Evolutionary conservation across 2,329 filamentous ascomycete genomes (phyloP), one percentile per base, ranked within the genome.

Genomic region (Beauveria medogensis): DNA sequence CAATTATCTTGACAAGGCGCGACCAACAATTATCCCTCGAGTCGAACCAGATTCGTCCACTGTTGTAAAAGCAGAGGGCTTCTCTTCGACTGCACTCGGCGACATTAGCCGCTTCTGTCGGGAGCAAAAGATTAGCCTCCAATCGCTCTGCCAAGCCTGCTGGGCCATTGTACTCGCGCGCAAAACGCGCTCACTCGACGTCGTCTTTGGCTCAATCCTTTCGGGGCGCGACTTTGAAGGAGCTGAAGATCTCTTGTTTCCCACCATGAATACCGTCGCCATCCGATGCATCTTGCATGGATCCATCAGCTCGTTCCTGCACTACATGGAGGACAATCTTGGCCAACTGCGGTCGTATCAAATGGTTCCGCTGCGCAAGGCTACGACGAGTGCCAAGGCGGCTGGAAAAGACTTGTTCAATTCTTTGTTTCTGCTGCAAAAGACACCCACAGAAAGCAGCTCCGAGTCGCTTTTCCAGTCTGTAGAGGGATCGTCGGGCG

Each of bases 181-280:
- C 0, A 79, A 84, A 52, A 78, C 82, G 1, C 74, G 78, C 3
- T 82, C 82, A 0, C 80, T 95, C 0, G 92, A 96, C 65, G 82
- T 96, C 4, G 81, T 85, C 0, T 96, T 94, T 69, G 93, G 93
- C 1, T 83, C 90, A 0, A 88, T 97, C 1, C 78, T 96, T 14
- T 92, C 91, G 0, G 92, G 93, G 18, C 83, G 93, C n/a, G 90
- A 94, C 61, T 85, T 84, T 10, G 86, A 89, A 51, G 81, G 83
- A 18, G 82, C 85, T 0, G 82, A 89, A 48, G 72, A 82, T 28
- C 73, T 93, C 14, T 79, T 92, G 69, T 97, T 96, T 67, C 93
- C 92, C 0, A 91, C 89, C 0, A 96, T 97, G 90, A 97, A 96
- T 69, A 96, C 92, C 0, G 86, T 96, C 0, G 83, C 88, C 0